Evolutionary conservation across 306 rosid species (phyloP).

Genomic region (Corylus heterophylla): DNA sequence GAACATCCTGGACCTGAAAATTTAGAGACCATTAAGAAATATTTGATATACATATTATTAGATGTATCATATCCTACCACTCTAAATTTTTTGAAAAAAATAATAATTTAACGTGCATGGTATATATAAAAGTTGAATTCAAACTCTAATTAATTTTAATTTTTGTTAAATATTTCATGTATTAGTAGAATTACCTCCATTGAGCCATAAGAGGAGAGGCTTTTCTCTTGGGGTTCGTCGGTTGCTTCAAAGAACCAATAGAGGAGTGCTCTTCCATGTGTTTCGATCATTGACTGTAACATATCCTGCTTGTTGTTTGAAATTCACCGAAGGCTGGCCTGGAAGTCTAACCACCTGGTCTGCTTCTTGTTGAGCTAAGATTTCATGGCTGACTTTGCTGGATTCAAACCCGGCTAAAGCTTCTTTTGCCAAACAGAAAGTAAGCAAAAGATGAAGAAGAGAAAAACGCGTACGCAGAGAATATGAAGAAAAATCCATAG

Average conservation of each 20-base stretch:
- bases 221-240: conserved; percentile 37
- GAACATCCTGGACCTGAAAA: conserved; percentile 57
- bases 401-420: neutral
- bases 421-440: neutral
- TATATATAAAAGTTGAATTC: no score
- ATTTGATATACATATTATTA: neutral
- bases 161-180: no score
- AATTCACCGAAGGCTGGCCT: conserved; percentile 64
- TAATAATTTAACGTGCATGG: no score
- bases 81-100: no score
- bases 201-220: conserved; percentile 83
- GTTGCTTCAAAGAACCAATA: conserved; percentile 79
- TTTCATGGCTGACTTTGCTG: neutral
- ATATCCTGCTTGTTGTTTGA: conserved; percentile 77
- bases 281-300: conserved; percentile 61
- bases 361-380: conserved; percentile 39
- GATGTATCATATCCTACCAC: no score
- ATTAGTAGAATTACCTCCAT: conserved; percentile 56
- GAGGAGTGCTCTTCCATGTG: conserved; percentile 78
- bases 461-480: neutral
- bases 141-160: no score
- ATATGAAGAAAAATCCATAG: conserved; percentile 28
- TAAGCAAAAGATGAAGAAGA: conserved; percentile 21
- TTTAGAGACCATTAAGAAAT: neutral
- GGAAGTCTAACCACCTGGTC: conserved; percentile 60